Conservation (phyloP, 148 eudicot species). For the Silene latifolia region DNA sequence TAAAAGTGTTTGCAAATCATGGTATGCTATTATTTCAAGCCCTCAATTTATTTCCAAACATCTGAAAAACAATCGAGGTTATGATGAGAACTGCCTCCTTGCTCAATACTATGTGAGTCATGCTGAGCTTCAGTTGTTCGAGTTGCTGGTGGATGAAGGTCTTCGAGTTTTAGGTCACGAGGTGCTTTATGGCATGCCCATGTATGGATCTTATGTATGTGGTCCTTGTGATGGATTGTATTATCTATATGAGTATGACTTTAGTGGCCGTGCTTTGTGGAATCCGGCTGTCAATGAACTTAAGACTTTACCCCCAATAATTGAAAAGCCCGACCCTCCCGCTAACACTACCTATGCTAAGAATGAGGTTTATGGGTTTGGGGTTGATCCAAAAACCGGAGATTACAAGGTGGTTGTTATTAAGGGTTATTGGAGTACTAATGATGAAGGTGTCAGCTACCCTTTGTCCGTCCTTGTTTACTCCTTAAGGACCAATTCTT, state of each 20-base stretch:
- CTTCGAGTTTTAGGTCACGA: neutral
- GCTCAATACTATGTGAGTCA: neutral
- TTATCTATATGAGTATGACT: neutral
- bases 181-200: neutral
- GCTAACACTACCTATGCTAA: neutral
- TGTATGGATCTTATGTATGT: neutral
- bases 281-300: neutral
- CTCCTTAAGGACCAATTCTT: neutral
- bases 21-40: neutral
- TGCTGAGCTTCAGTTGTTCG: neutral
- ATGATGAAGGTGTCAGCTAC: neutral
- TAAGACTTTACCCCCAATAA: neutral
- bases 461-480: neutral
- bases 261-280: neutral
- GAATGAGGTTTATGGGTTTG: neutral
- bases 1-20: neutral
- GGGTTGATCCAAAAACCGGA: neutral
- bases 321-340: neutral
- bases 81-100: neutral
- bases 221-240: neutral
- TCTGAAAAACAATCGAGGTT: neutral
- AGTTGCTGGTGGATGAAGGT: conserved; percentile 3
- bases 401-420: neutral
- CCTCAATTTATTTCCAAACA: neutral
- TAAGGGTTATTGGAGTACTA: neutral